Evolutionary conservation across 2,329 filamentous ascomycete genomes (phyloP), one percentile per base, ranked within the genome.

Genomic region (Nothopassalora personata): DNA sequence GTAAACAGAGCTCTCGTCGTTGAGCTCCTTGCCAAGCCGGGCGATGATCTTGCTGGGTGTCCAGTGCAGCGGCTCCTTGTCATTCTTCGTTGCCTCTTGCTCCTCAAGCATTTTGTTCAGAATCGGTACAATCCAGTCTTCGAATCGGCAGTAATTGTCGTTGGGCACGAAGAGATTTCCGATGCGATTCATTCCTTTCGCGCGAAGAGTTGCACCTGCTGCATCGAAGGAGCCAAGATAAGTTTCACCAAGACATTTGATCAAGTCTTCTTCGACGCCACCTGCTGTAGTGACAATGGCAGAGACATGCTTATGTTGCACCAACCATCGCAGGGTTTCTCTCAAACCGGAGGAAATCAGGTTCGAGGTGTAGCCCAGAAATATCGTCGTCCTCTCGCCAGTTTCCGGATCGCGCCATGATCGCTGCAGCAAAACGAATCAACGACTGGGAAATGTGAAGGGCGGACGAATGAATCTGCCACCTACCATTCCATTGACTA

Each of bases 321-420:
- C 92, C 0, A 99, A 84, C 78, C 91, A 99, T 58, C 94, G 89
- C 65, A 99, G 80, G 36, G 92, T 92, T 66, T 96, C 92, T 56
- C 94, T 86, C 31, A 99, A 83, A 8, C 94, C 94, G 3, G 93
- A 99, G 0, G 94, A 97, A 70, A 99, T 97, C 68, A 99, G 82
- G 73, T 99, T 99, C 53, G 91, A 96, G 9, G 94, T 99, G 78
- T 97, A 99, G 58, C 94, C 94, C 8, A 99, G 84, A 76, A 99
- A 97, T 68, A 99, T 93, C 60, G 94, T 97, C 18, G 94, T 94
- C 69, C 84, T 84, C 28, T 88, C 85, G 13, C 84, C 85, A 1
- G 89, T 89, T 70, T 92, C 89, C 0, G 90, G 85, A 72, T 96
- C 89, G 62, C 82, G 81, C 87, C 90, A 97, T 58, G 83, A 82